Conservation (phyloP, 768 basidiomycete species). For the Neoboletus brunneissimus region DNA sequence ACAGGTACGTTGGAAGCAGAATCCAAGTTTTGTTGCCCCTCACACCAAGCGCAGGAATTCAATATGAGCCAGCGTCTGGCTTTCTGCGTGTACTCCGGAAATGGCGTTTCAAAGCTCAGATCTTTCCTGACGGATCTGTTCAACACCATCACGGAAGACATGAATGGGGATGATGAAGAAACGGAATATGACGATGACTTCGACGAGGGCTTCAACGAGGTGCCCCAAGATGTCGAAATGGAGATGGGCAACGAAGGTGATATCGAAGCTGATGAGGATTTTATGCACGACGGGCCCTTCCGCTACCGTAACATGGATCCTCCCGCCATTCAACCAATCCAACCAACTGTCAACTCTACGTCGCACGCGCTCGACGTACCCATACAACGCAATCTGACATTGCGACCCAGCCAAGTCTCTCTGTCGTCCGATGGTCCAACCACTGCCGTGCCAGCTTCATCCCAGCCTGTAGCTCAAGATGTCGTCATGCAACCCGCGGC, state of each 20-base stretch:
- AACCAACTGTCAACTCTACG: constrained; percentile 10
- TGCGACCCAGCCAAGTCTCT: constrained; percentile 20
- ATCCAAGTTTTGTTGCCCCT: not conserved
- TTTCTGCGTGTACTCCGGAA: constrained; percentile 96
- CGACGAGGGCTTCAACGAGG: constrained; percentile 35
- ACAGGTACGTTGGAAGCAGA: constrained; percentile 48
- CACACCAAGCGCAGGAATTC: constrained; percentile 63
- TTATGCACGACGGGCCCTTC: constrained; percentile 32
- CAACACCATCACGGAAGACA: constrained; percentile 67
- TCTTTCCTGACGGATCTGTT: constrained; percentile 74
- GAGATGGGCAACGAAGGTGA: constrained; percentile 39
- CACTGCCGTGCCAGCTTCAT: not conserved
- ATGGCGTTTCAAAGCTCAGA: constrained; percentile 81
- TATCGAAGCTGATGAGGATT: constrained; percentile 46
- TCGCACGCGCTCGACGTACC: constrained; percentile 25
- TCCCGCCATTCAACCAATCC: constrained; percentile 9
- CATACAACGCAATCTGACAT: constrained; percentile 29
- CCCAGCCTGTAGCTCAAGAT: constrained; percentile 16
- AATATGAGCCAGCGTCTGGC: constrained; percentile 83
- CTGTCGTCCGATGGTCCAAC: constrained; percentile 8
- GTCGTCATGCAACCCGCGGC: constrained; percentile 35
- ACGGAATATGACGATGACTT: constrained; percentile 58
- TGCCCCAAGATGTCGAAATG: constrained; percentile 31
- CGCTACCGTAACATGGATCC: constrained; percentile 22
- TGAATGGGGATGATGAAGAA: constrained; percentile 63